A percentile compares a stretch with the other conserved stretches of the same genome.
These are phyloP conservation scores for Panicum hallii DNA, from an alignment of 202 grass and related monocot species.

Conservation along the genomic window DNA sequence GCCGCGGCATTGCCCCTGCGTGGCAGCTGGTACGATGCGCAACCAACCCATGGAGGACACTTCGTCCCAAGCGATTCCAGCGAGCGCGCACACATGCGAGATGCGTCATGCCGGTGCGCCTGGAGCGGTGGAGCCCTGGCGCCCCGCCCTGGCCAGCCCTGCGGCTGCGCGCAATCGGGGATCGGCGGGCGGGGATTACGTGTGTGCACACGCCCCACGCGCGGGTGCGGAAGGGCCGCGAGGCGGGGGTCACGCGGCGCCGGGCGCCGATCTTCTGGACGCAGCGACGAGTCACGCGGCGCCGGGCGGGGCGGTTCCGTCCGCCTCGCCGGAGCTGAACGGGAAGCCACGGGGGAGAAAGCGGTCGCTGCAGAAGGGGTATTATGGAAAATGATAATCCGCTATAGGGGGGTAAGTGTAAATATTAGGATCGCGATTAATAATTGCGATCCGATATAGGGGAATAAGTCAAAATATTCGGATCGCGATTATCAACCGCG, in stretches of 20 bases:
- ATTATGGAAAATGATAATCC: neutral
- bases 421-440: neutral
- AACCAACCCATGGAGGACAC: neutral
- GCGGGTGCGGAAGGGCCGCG: constrained; percentile 1
- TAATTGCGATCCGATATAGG: neutral
- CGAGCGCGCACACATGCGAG: constrained; percentile 5
- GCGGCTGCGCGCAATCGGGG: neutral
- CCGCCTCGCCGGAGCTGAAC: neutral
- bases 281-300: neutral
- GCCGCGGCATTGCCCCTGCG: neutral
- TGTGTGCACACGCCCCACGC: constrained; percentile 22
- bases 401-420: neutral
- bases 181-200: constrained; percentile 18
- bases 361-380: neutral
- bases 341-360: neutral
- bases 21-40: too few relatives aligned
- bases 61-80: neutral
- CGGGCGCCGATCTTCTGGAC: constrained; percentile 33
- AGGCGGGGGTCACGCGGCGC: neutral
- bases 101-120: neutral
- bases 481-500: too few relatives aligned
- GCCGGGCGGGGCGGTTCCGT: too few relatives aligned
- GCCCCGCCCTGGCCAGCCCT: neutral
- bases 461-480: neutral
- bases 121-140: neutral